Conservation (phyloP, 225 moss, liverwort and hornwort genomes). For the Takakia lepidozioides region DNA sequence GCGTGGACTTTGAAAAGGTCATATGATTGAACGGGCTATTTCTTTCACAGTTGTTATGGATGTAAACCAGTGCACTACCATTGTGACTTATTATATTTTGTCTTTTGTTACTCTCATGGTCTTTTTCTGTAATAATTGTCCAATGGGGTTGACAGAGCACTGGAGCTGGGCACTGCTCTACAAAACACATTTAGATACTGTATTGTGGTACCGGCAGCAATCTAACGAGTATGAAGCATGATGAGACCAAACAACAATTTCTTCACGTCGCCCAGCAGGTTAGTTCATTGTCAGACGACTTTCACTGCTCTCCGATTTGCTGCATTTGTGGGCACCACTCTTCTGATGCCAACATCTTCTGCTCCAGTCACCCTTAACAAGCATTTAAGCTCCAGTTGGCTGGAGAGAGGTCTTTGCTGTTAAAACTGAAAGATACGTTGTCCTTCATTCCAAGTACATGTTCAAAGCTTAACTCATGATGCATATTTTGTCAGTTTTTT, state of each 20-base stretch:
- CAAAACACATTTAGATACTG: slow-evolving; percentile 63
- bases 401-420: not conserved
- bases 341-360: not conserved
- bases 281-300: not conserved
- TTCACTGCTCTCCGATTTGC: not conserved
- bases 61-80: too few species aligned
- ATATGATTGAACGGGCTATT: too few species aligned
- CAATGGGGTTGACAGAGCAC: slow-evolving; percentile 32
- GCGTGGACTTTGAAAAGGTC: too few species aligned
- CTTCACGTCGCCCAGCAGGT: slow-evolving; percentile 61
- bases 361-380: not conserved
- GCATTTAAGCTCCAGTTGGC: not conserved
- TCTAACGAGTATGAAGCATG: slow-evolving; percentile 33
- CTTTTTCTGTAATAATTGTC: too few species aligned
- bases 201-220: slow-evolving; percentile 74
- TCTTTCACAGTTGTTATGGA: too few species aligned
- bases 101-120: not conserved
- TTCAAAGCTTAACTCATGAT: not conserved
- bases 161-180: slow-evolving; percentile 66
- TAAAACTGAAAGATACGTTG: not conserved
- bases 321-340: too few species aligned
- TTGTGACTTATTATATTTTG: not conserved
- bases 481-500: not conserved
- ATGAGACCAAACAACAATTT: slow-evolving; percentile 72
- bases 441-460: not conserved